phyloP scores from a whole-genome alignment of 352 stramenopile species.

The Thalassiosira mediterranea region DNA sequence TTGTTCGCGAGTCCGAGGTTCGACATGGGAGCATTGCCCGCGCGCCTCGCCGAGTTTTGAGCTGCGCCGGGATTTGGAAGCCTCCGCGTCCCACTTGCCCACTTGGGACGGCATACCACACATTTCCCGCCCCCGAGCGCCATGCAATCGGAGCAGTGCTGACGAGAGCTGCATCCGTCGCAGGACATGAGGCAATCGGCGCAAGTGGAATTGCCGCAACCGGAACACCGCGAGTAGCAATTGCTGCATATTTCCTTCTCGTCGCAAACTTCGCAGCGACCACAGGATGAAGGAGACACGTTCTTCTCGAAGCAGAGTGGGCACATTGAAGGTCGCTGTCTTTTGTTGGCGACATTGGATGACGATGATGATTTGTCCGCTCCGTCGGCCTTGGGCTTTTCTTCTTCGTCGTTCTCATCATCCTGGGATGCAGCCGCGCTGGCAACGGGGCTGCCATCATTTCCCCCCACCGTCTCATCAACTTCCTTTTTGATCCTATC shows the following conservation, averaged over 20 bases:
- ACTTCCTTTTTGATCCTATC: slow-evolving; percentile 32
- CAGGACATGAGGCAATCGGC: slow-evolving; percentile 49
- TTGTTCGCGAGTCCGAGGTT: slow-evolving; percentile 1
- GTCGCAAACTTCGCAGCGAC: slow-evolving; percentile 47
- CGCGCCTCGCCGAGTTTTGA: not conserved
- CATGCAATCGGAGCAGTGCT: slow-evolving; percentile 53
- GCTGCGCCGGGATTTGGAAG: not conserved
- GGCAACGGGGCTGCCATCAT: not conserved
- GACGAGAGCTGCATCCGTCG: slow-evolving; percentile 22
- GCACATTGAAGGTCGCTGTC: slow-evolving; percentile 11
- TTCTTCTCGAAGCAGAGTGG: slow-evolving; percentile 41
- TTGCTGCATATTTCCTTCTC: slow-evolving; percentile 31
- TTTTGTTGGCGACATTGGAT: slow-evolving; percentile 6
- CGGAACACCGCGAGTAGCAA: slow-evolving; percentile 30
- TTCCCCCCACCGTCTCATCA: not conserved
- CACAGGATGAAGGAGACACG: not conserved
- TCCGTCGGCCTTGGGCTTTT: not conserved
- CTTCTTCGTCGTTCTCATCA: not conserved
- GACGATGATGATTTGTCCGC: slow-evolving; percentile 6
- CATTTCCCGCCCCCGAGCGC: slow-evolving; percentile 23
- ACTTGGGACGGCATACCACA: slow-evolving; percentile 17
- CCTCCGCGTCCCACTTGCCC: not conserved
- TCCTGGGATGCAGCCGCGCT: not conserved
- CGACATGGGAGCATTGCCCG: not conserved
- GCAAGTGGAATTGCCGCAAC: slow-evolving; percentile 29